Evolutionary conservation across 352 stramenopile species (phyloP).

Genomic region (Globisporangium spiculum): DNA sequence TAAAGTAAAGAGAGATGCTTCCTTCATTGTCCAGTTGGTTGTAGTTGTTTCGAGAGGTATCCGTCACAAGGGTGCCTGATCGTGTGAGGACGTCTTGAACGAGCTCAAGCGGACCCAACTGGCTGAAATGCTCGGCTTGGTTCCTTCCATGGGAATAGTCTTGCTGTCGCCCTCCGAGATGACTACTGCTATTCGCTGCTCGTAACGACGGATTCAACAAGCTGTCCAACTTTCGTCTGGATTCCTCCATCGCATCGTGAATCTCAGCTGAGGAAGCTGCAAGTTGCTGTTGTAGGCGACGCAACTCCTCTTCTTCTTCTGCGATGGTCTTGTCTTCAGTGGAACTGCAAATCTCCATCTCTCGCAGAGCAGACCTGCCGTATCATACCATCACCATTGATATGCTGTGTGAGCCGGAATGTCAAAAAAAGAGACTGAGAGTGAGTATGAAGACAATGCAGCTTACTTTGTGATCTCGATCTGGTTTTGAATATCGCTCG

Average conservation of each 20-base stretch:
- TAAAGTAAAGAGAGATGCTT: too few species aligned
- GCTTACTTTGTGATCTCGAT: slow-evolving; percentile 48
- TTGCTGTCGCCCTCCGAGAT: too few species aligned
- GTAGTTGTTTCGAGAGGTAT: too few species aligned
- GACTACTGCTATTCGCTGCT: too few species aligned
- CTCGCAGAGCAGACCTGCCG: slow-evolving; percentile 29
- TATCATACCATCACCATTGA: too few species aligned
- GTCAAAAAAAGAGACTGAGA: neutral
- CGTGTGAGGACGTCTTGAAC: too few species aligned
- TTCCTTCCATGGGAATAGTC: too few species aligned
- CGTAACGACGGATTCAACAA: too few species aligned
- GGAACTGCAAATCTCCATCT: slow-evolving; percentile 33
- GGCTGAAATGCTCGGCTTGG: too few species aligned
- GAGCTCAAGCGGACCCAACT: too few species aligned
- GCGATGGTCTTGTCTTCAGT: slow-evolving; percentile 17
- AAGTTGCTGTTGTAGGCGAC: slow-evolving; percentile 23
- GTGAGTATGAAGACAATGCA: neutral
- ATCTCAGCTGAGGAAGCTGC: slow-evolving; percentile 18
- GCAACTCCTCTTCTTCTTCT: slow-evolving; percentile 22
- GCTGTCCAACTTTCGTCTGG: slow-evolving; percentile 6
- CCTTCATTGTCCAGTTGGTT: too few species aligned
- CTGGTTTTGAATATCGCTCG: slow-evolving; percentile 41
- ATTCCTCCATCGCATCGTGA: slow-evolving; percentile 25
- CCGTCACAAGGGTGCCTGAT: too few species aligned
- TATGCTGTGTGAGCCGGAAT: neutral